Percentiles rank a stretch among this genome's conserved stretches.
Conservation (phyloP, 108 stramenopile genomes). For the Nitzschia sp. region DNA sequence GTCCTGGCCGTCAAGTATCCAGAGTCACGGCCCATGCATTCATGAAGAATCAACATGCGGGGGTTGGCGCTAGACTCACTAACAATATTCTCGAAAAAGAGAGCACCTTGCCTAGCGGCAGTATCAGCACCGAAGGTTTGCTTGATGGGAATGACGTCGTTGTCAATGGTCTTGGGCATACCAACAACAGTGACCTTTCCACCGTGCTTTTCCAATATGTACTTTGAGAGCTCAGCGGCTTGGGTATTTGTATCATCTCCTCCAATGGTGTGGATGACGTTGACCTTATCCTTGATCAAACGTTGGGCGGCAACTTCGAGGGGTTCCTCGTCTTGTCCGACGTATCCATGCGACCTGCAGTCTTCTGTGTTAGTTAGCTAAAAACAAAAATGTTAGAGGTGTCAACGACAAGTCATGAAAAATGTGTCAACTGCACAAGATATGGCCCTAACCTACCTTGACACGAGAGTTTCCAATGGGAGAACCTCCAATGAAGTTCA, state of each 20-base stretch:
- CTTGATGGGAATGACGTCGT: constrained; percentile 85
- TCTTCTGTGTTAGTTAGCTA: constrained; percentile 87
- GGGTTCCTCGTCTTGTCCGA: constrained; percentile 74
- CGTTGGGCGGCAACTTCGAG: constrained; percentile 84
- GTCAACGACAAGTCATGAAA: neutral
- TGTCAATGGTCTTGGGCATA: constrained; percentile 88
- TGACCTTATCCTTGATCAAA: constrained; percentile 72
- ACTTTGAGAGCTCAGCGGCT: constrained; percentile 82
- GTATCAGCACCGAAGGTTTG: constrained; percentile 92
- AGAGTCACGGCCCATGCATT: constrained; percentile 89
- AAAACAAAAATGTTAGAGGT: neutral
- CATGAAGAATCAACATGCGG: constrained; percentile 92
- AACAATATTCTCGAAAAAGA: constrained; percentile 85
- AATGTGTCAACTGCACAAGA: neutral
- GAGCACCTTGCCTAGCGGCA: constrained; percentile 80
- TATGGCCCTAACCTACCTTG: constrained; percentile 74
- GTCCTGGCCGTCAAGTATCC: constrained; percentile 86
- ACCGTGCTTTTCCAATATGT: constrained; percentile 74
- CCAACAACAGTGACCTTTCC: constrained; percentile 86
- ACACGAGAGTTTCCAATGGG: constrained; percentile 92
- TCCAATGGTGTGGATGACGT: constrained; percentile 90
- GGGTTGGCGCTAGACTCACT: constrained; percentile 82
- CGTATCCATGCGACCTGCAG: constrained; percentile 79
- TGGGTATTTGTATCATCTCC: constrained; percentile 94
- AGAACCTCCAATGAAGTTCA: constrained; percentile 81